Evolutionary conservation across 139 green algal genomes (phyloP).

Genomic region (Asterochloris sp.): DNA sequence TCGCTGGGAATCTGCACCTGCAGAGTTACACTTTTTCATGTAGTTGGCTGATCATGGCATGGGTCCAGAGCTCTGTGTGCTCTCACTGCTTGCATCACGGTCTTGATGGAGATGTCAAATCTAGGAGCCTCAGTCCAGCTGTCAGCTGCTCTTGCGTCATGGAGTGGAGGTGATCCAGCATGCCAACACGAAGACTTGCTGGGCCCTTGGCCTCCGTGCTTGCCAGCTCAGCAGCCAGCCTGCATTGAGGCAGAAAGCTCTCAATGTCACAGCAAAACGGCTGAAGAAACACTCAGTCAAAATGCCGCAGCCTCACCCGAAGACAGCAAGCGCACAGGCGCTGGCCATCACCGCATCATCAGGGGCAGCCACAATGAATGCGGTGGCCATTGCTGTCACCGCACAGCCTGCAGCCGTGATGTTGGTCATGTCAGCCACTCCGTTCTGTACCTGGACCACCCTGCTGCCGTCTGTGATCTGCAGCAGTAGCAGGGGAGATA

Average conservation of each 20-base stretch:
- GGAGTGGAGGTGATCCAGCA: conserved; percentile 52
- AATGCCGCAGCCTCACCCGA: conserved; percentile 51
- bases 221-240: not conserved
- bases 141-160: not conserved
- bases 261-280: not conserved
- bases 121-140: no score
- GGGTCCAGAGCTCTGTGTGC: no score
- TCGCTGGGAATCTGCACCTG: no score
- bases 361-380: conserved; percentile 53
- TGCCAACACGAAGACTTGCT: conserved; percentile 47
- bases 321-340: conserved; percentile 61
- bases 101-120: no score
- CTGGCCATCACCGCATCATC: conserved; percentile 51
- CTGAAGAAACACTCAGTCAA: no score
- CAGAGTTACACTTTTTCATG: no score
- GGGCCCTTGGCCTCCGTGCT: conserved; percentile 31
- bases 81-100: no score
- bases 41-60: no score
- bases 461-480: conserved; percentile 63
- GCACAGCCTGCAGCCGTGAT: conserved; percentile 78
- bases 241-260: not conserved
- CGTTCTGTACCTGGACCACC: conserved; percentile 53
- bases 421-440: conserved; percentile 54
- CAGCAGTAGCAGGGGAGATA: not conserved
- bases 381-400: conserved; percentile 74